phyloP scores from a whole-genome alignment of 2,329 filamentous ascomycete species.

The Furcasterigmium sp. region DNA sequence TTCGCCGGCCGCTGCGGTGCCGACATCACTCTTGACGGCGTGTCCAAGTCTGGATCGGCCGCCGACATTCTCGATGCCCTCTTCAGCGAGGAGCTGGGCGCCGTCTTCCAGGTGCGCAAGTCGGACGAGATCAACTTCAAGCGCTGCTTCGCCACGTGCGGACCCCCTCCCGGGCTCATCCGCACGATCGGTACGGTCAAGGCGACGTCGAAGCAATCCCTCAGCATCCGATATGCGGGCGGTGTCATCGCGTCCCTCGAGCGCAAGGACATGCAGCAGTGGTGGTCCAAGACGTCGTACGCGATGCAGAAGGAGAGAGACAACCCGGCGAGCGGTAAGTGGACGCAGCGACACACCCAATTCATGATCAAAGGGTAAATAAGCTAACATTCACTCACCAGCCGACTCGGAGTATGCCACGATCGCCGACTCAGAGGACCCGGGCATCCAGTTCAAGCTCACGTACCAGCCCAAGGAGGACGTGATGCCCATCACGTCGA shows the following conservation, averaged over 20 bases:
- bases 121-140: slow-evolving; percentile 80
- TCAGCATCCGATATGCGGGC: slow-evolving; percentile 69
- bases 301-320: slow-evolving; percentile 89
- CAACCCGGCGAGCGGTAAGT: slow-evolving; percentile 66
- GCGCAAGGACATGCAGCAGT: slow-evolving; percentile 72
- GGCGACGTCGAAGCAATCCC: slow-evolving; percentile 63
- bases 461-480: slow-evolving; percentile 76
- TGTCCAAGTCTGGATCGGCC: slow-evolving; percentile 56
- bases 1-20: slow-evolving; percentile 90
- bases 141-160: slow-evolving; percentile 85
- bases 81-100: slow-evolving; percentile 95
- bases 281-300: slow-evolving; percentile 84
- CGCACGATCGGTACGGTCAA: slow-evolving; percentile 78
- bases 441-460: slow-evolving; percentile 79
- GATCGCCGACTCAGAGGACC: slow-evolving; percentile 70
- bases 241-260: slow-evolving; percentile 61
- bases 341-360: neutral
- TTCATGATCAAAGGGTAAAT: neutral
- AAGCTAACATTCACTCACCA: neutral
- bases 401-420: slow-evolving; percentile 73
- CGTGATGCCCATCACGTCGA: slow-evolving; percentile 59
- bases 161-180: slow-evolving; percentile 75
- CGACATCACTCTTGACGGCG: slow-evolving; percentile 75
- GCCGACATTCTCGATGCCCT: slow-evolving; percentile 68
- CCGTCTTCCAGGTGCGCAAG: slow-evolving; percentile 90